These are phyloP conservation scores for Cyberlindnera petersonii DNA, from an alignment of 805 yeast genomes.

Conservation along the genomic window DNA sequence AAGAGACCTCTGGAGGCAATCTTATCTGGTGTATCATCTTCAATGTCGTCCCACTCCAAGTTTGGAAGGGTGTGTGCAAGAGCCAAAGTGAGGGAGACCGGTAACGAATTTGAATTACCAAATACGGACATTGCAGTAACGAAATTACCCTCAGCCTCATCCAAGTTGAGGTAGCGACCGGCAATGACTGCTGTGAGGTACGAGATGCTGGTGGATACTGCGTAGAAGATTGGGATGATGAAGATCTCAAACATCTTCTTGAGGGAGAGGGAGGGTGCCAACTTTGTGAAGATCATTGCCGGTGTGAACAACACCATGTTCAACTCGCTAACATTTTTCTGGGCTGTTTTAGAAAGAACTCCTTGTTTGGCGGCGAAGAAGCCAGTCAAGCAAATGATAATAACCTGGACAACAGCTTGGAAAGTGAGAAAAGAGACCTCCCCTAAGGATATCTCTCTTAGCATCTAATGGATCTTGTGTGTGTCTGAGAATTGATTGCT, in stretches of 20 bases:
- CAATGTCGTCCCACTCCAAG: conserved; percentile 70
- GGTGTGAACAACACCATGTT: conserved; percentile 95
- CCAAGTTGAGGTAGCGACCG: conserved; percentile 51
- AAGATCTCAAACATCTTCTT: conserved; percentile 76
- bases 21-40: conserved; percentile 61
- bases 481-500: too few relatives aligned
- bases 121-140: conserved; percentile 97
- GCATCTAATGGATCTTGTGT: too few relatives aligned
- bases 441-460: conserved; percentile 11
- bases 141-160: conserved; percentile 77
- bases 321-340: conserved; percentile 67
- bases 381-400: conserved; percentile 84
- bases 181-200: conserved; percentile 56
- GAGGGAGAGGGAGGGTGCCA: conserved; percentile 63
- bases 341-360: conserved; percentile 63
- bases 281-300: conserved; percentile 84
- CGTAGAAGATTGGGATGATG: conserved; percentile 80
- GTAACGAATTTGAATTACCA: conserved; percentile 92
- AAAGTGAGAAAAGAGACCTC: conserved; percentile 62
- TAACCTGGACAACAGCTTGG: conserved; percentile 89
- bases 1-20: conserved; percentile 79
- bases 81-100: conserved; percentile 85
- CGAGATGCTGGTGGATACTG: conserved; percentile 72
- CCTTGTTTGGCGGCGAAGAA: conserved; percentile 78
- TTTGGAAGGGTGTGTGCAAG: conserved; percentile 73